Evolutionary conservation across 2,329 filamentous ascomycete species (phyloP).

Genomic region (Talaromyces atroroseus): DNA sequence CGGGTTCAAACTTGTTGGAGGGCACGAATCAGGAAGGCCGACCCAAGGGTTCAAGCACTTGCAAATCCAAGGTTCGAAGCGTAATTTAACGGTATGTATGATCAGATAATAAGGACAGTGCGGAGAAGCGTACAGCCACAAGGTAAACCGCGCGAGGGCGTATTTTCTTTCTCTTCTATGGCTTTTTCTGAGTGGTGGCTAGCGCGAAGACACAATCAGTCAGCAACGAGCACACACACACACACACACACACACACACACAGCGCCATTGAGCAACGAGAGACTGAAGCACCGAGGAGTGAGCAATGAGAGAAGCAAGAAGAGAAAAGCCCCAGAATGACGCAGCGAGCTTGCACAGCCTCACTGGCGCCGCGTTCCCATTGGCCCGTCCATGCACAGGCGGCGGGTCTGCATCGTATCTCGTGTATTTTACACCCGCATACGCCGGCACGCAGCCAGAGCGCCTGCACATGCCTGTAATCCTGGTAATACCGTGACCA

Average conservation of each 20-base stretch:
- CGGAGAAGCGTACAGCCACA: constrained; percentile 11
- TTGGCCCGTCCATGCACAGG: not conserved
- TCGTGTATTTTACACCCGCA: not conserved
- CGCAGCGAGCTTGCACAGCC: constrained; percentile 8
- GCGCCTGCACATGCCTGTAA: not conserved
- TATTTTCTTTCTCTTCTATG: too few species aligned
- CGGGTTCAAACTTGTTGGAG: not conserved
- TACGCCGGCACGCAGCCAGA: not conserved
- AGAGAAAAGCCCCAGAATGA: too few species aligned
- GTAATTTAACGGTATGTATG: not conserved
- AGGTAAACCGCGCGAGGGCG: too few species aligned
- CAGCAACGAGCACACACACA: too few species aligned
- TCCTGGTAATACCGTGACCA: not conserved
- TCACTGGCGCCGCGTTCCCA: constrained; percentile 4
- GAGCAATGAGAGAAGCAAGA: too few species aligned
- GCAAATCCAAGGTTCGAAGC: not conserved
- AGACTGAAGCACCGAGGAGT: too few species aligned
- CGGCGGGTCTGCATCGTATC: not conserved
- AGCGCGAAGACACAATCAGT: not conserved
- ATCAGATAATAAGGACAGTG: not conserved
- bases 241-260: too few species aligned
- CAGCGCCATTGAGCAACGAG: too few species aligned
- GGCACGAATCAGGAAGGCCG: not conserved
- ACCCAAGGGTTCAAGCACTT: not conserved
- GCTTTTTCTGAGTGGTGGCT: too few species aligned